Base-by-base conservation (phyloP, 805 yeast species). In the Wickerhamomyces ciferrii region DNA sequence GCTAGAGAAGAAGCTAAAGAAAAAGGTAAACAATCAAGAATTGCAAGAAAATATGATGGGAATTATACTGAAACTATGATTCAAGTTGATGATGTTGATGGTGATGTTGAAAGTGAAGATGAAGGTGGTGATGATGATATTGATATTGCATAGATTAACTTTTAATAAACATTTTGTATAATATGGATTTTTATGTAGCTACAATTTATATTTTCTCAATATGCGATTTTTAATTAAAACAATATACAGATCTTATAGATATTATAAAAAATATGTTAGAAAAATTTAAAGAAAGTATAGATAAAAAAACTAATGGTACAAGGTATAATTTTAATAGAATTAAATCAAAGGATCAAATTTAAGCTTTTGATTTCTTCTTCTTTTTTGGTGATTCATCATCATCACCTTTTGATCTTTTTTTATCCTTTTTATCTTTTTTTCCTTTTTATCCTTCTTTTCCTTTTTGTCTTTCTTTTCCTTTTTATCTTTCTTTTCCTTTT, bases 31-130 rank as follows among this genome's bases (percentile, higher is more conserved):
- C 80, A 84, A 37, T 83, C 90, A 6, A 79, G 94, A 74, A 75
- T 86, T 50, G 83, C 90, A 13, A 79, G 88, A 70, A 86, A 86
- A 62, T 86, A 86, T 62, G 69, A 67, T 48, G 75, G 67, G 48
- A 69, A 67, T 29, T 67, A 67, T 49, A 64, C 61, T 37, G 92
- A 84, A 58, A 70, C 76, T 32, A 73, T 85, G 40, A 65, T 84
- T 63, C 74, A 79, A 41, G 81, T 83, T 35, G 88, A 84, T 49
- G 79, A 79, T 24, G 83, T 81, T 45, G 80, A 75, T 23, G 83
- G 78, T 39, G 85, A 80, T 20, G 78, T 75, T n/a, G 81, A 75
- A 19, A 81, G 76, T 43, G 84, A 73, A 5, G 84, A 71, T 34
- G 83, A 72, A 36, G 72, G 56, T 29, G 63, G 52, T 32, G 52